Base-by-base conservation (phyloP, 2,329 filamentous ascomycete species). In the Aspergillus aculeatus region DNA sequence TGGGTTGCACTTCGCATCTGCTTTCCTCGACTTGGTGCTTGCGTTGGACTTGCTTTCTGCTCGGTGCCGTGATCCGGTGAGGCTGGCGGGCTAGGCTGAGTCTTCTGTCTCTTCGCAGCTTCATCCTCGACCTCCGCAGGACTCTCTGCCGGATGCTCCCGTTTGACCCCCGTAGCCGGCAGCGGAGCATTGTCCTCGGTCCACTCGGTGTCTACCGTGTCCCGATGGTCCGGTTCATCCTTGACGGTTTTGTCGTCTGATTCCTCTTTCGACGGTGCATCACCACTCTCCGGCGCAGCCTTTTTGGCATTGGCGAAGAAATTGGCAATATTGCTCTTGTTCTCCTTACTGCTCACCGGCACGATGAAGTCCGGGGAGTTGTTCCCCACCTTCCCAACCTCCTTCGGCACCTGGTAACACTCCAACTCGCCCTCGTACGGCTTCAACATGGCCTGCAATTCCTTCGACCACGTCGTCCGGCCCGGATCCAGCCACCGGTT, bases 331-430 rank as follows among this genome's bases (percentile, higher is more conserved):
- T 95, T 97, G 53, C 84, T 87, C 78, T 96, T 97, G 75, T 97
- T 97, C 69, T 93, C 90, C 64, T 86, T 88, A 76, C 90, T 96
- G 68, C 90, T 84, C 35, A 97, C 78, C 0, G 94, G 94, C 1
- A 96, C 80, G 49, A 97, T 83, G 70, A 97, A 96, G 0, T 83
- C 84, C 0, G 91, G 87, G 21, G 90, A 96, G 73, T 96, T 90
- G 67, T 96, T 96, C 5, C 94, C 93, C 0, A 96, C 93, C 77
- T 96, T 98, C 0, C 93, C 93, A 0, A 98, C 94, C 4, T 95
- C 93, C 72, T 91, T 90, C 68, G 83, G 87, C 2, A 99, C 95
- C 0, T 89, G 87, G 71, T 96, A 97, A 56, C 90, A 87, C 57
- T 96, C 91, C 9, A 99, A 79, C 57, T 91, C 88, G 4, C 90